These are phyloP conservation scores for Fremontodendron californicum DNA, from an alignment of 345 rosid species.

Conservation along the genomic window DNA sequence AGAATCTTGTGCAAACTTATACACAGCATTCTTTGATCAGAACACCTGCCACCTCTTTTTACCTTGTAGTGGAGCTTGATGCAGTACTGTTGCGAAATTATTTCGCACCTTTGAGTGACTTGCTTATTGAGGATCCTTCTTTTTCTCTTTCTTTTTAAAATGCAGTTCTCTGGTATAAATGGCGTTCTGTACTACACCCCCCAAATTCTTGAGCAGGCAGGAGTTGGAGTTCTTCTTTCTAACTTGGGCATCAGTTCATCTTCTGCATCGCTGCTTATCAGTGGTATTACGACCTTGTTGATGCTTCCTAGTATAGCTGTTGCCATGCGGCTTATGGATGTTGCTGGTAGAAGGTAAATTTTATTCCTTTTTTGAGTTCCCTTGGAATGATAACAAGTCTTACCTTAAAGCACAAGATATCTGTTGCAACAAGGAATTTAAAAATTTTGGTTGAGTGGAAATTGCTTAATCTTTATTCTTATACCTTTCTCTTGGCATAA, in stretches of 20 bases:
- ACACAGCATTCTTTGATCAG: background rate
- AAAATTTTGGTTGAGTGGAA: background rate
- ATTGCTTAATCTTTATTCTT: background rate
- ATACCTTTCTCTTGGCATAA: background rate
- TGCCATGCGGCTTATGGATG: conserved; percentile 95
- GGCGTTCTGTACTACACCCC: conserved; percentile 97
- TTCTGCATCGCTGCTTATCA: conserved; percentile 75
- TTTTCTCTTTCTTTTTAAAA: background rate
- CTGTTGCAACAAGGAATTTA: background rate
- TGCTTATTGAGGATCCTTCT: background rate
- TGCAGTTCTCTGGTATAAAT: conserved; percentile 94
- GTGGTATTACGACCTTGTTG: conserved; percentile 78
- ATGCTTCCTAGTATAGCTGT: conserved; percentile 94
- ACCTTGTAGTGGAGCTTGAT: background rate
- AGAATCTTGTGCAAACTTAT: background rate
- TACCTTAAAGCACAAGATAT: background rate
- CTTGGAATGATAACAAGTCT: background rate
- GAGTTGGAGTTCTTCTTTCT: conserved; percentile 78
- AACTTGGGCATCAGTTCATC: conserved; percentile 67
- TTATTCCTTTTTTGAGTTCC: background rate
- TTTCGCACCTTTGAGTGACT: background rate
- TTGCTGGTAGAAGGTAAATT: conserved; percentile 83
- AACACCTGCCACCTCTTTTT: background rate
- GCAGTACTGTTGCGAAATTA: background rate
- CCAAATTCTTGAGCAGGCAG: conserved; percentile 96